Evolutionary conservation across 192 early-diverging fungal species (phyloP).

Genomic region (Coemansia aciculifera): DNA sequence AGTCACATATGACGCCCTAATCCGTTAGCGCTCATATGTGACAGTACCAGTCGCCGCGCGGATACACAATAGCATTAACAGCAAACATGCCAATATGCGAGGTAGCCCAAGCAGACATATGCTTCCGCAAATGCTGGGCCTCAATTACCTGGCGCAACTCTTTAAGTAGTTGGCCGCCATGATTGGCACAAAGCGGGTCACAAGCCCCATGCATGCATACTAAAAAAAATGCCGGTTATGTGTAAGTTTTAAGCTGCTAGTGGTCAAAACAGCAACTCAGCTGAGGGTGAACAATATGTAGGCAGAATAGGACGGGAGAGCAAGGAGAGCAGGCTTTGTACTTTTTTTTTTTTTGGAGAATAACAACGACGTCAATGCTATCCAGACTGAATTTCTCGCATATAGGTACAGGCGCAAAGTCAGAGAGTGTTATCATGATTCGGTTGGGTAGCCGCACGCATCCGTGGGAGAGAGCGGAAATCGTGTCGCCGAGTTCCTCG

Average conservation of each 20-base stretch:
- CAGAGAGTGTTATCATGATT: conserved; percentile 51
- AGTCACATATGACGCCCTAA: too few species aligned
- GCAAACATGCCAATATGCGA: conserved; percentile 56
- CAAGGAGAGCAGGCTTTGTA: conserved; percentile 28
- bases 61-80: conserved; percentile 52
- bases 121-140: conserved; percentile 17
- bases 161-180: conserved; percentile 34
- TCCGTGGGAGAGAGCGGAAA: conserved; percentile 39
- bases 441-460: conserved; percentile 34
- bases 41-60: conserved; percentile 56
- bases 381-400: background rate
- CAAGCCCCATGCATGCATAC: conserved; percentile 52
- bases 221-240: conserved; percentile 52
- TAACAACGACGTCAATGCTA: conserved; percentile 48
- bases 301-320: conserved; percentile 33
- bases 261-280: conserved; percentile 37
- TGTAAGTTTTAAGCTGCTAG: conserved; percentile 38
- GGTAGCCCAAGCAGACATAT: conserved; percentile 47
- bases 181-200: conserved; percentile 38
- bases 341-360: conserved; percentile 34
- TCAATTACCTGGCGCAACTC: conserved; percentile 34
- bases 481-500: conserved; percentile 43
- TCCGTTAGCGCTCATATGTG: too few species aligned
- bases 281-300: conserved; percentile 28
- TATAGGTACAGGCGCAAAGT: conserved; percentile 33